Evolutionary conservation across 2,329 filamentous ascomycete genomes (phyloP).

Genomic region (Trichoderma harzianum): DNA sequence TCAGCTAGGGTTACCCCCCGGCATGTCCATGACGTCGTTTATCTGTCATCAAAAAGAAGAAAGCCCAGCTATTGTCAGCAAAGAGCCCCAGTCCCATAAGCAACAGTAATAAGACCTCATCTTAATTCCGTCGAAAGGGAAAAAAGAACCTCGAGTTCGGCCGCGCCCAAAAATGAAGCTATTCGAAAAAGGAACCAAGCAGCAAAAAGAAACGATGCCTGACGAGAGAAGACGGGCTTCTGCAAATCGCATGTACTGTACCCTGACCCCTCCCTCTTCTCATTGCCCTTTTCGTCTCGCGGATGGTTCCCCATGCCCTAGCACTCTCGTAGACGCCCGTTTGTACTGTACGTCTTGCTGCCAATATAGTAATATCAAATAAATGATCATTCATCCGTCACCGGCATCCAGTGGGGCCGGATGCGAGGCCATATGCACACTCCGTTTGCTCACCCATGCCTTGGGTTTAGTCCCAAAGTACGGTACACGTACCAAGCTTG

Average conservation of each 20-base stretch:
- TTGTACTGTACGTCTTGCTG: neutral
- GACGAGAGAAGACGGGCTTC: neutral
- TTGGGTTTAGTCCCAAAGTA: neutral
- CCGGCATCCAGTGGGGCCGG: neutral
- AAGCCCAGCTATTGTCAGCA: conserved; percentile 1
- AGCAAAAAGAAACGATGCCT: neutral
- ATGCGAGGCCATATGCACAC: conserved; percentile 6
- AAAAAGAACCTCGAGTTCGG: neutral
- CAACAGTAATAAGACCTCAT: neutral
- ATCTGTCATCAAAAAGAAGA: neutral
- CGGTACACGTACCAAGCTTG: neutral
- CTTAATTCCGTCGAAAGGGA: neutral
- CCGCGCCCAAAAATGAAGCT: neutral
- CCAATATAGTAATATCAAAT: conserved; percentile 5
- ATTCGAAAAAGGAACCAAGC: neutral
- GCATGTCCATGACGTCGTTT: conserved; percentile 1
- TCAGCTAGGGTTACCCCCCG: neutral
- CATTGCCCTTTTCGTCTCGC: neutral
- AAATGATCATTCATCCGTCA: conserved; percentile 14
- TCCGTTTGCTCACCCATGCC: neutral
- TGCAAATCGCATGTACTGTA: neutral
- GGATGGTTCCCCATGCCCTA: neutral
- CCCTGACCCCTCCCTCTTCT: neutral
- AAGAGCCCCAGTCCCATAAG: conserved; percentile 1
- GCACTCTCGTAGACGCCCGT: conserved; percentile 4